Percentiles rank a stretch among this genome's conserved stretches.
phyloP scores from a whole-genome alignment of 768 basidiomycete genomes.

The Podaxis sp. region DNA sequence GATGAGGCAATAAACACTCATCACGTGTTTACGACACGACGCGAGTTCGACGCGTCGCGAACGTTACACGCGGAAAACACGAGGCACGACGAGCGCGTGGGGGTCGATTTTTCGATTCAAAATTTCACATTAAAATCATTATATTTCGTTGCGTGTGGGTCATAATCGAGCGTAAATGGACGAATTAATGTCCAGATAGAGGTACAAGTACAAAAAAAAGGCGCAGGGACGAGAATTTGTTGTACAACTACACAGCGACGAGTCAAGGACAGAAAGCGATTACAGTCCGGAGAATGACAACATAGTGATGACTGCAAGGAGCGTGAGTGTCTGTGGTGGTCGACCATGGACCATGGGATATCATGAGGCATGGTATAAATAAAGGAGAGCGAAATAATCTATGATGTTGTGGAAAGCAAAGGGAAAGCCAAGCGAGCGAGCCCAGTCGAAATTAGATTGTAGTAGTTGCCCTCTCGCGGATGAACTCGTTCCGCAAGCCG shows the following conservation, averaged over 20 bases:
- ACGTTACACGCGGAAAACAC: conserved; percentile 13
- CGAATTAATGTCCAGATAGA: background rate
- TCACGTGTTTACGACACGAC: conserved; percentile 14
- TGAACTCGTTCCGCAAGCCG: conserved; percentile 29
- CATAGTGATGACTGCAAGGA: background rate
- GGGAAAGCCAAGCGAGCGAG: background rate
- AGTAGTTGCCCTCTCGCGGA: conserved; percentile 1
- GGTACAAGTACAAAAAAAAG: conserved; percentile 7
- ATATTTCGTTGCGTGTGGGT: conserved; percentile 1
- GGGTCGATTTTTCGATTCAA: background rate
- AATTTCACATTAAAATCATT: conserved; percentile 6
- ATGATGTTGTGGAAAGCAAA: background rate
- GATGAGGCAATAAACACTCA: conserved; percentile 5
- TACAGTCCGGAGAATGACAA: background rate
- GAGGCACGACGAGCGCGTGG: conserved; percentile 4
- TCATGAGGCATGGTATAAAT: conserved; percentile 8
- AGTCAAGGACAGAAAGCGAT: background rate
- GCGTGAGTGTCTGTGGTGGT: background rate
- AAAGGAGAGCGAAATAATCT: background rate
- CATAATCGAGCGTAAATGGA: conserved; percentile 1
- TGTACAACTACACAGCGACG: background rate
- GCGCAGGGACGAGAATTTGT: background rate
- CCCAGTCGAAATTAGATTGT: background rate
- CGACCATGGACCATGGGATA: conserved; percentile 2
- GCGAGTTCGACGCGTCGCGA: conserved; percentile 15